Evolutionary conservation across 495 filamentous ascomycete species (phyloP).

Genomic region (Xylaria telfairii): DNA sequence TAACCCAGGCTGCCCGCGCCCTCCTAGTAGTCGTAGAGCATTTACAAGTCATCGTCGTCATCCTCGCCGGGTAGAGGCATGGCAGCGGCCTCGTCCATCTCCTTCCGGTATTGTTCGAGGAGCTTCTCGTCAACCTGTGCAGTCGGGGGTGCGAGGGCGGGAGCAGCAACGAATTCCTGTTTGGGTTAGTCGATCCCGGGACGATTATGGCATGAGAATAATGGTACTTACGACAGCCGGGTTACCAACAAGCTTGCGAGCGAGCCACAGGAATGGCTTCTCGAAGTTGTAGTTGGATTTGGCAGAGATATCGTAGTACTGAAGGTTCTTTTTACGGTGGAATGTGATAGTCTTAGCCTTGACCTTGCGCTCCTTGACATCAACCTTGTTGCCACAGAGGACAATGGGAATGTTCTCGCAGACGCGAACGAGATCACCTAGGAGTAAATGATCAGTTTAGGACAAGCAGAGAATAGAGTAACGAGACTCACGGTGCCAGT

Average conservation of each 20-base stretch:
- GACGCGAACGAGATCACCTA: constrained; percentile 98
- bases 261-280: constrained; percentile 99
- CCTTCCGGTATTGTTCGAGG: constrained; percentile 79
- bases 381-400: constrained; percentile 98
- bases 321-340: constrained; percentile 99
- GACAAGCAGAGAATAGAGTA: background rate
- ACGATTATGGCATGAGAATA: constrained; percentile 19
- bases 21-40: constrained; percentile 23
- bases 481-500: constrained; percentile 94
- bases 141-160: constrained; percentile 92
- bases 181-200: constrained; percentile 2
- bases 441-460: constrained; percentile 19
- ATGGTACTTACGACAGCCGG: constrained; percentile 72
- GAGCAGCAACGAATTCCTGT: constrained; percentile 96
- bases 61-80: constrained; percentile 96
- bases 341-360: constrained; percentile 99
- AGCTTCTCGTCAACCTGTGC: constrained; percentile 83
- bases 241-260: constrained; percentile 97
- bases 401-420: constrained; percentile 99
- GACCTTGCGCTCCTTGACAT: constrained; percentile 99
- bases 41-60: constrained; percentile 70
- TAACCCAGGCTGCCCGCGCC: constrained; percentile 9
- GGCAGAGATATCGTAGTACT: constrained; percentile 99
- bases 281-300: constrained; percentile 99
- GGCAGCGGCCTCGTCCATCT: constrained; percentile 82